These are phyloP conservation scores for Sporothrix sp. DNA, from an alignment of 2,329 filamentous ascomycete species.

Conservation along the genomic window DNA sequence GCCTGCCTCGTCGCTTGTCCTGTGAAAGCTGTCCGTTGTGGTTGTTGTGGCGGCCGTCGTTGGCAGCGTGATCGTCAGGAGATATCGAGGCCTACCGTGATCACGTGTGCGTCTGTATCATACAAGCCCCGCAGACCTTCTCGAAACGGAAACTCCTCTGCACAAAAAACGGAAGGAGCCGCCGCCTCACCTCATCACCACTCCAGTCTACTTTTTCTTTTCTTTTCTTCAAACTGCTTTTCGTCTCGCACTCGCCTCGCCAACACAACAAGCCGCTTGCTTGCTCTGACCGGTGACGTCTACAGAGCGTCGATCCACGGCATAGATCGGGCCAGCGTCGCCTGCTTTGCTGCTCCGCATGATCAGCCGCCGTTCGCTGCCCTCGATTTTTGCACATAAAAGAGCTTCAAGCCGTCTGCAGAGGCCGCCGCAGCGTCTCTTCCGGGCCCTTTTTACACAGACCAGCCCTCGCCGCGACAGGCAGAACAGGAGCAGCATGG, in stretches of 20 bases:
- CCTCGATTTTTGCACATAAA: neutral
- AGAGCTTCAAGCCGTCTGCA: neutral
- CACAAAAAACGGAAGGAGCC: no score
- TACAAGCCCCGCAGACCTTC: neutral
- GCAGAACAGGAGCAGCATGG: conserved; percentile 13
- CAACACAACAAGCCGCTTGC: neutral
- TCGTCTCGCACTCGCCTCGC: neutral
- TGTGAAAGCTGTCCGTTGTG: neutral
- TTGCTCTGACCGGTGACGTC: neutral
- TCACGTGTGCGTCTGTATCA: no score
- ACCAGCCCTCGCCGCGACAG: neutral
- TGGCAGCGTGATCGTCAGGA: no score
- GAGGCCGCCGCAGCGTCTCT: no score
- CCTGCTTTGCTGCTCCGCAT: no score
- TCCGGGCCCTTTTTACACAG: no score
- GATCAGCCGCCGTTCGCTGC: neutral
- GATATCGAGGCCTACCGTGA: no score
- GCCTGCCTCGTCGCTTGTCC: neutral
- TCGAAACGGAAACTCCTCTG: neutral
- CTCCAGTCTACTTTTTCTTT: neutral
- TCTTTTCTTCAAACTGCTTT: neutral
- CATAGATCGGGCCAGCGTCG: no score
- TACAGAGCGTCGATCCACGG: no score
- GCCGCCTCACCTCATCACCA: no score
- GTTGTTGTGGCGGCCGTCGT: neutral